Percentiles rank a stretch among this genome's conserved stretches.
These are phyloP conservation scores for Larix sibirica DNA, from an alignment of 83 land plant species.

Conservation along the genomic window DNA sequence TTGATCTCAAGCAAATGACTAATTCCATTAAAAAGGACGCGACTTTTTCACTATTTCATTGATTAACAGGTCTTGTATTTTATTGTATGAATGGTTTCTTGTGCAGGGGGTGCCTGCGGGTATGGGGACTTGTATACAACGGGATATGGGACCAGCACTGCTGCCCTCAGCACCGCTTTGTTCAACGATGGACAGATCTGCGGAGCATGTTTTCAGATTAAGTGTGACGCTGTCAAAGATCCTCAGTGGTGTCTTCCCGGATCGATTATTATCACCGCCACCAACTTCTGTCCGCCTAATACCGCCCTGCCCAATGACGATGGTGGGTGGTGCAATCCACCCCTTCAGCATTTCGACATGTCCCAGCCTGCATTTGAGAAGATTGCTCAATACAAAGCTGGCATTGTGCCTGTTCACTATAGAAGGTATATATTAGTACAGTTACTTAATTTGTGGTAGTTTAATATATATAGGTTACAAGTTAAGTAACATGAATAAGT, in stretches of 20 bases:
- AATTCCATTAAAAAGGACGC: too few species aligned
- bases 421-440: neutral
- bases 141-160: slow-evolving; percentile 26
- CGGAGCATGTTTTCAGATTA: slow-evolving; percentile 20
- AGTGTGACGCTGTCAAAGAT: slow-evolving; percentile 9
- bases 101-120: slow-evolving; percentile 26
- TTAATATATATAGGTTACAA: too few species aligned
- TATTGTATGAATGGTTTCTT: too few species aligned
- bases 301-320: slow-evolving; percentile 2
- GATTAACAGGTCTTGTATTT: too few species aligned
- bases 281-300: slow-evolving; percentile 5
- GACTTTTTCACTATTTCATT: too few species aligned
- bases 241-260: slow-evolving; percentile 19
- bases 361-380: neutral
- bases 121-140: slow-evolving; percentile 13
- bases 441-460: too few species aligned
- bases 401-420: neutral
- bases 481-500: too few species aligned
- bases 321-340: slow-evolving; percentile 11
- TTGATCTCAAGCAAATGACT: too few species aligned
- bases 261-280: slow-evolving; percentile 20
- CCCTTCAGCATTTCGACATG: slow-evolving; percentile 9
- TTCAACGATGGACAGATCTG: slow-evolving; percentile 17
- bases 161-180: slow-evolving; percentile 22
- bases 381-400: slow-evolving; percentile 3